Percentiles rank a stretch among this genome's conserved stretches.
Evolutionary conservation across 805 yeast genomes (phyloP).

Genomic region (Cephaloascus albidus): DNA sequence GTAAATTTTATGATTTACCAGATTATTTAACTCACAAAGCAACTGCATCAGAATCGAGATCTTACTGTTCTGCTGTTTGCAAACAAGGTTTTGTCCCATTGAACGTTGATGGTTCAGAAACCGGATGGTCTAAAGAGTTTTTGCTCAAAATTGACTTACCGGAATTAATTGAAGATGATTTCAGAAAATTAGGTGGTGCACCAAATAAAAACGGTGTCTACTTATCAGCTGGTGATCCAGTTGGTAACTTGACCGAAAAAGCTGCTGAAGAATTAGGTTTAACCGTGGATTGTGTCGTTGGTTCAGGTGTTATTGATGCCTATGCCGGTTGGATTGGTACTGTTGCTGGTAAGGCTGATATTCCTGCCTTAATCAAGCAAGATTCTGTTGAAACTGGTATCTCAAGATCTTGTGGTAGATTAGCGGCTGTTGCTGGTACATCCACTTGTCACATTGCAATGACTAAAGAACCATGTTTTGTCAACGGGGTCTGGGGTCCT

Average conservation of each 20-base stretch:
- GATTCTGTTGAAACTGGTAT: slow-evolving; percentile 35
- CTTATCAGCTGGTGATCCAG: slow-evolving; percentile 82
- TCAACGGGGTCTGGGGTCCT: slow-evolving; percentile 98
- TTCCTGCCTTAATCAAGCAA: slow-evolving; percentile 40
- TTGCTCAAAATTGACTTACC: slow-evolving; percentile 57
- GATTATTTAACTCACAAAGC: slow-evolving; percentile 90
- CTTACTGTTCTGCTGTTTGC: slow-evolving; percentile 86
- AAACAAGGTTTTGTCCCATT: slow-evolving; percentile 92
- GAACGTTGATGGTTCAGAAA: slow-evolving; percentile 77
- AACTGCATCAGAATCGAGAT: slow-evolving; percentile 78
- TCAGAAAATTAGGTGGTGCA: slow-evolving; percentile 75
- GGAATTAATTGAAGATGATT: slow-evolving; percentile 72
- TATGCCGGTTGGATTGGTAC: slow-evolving; percentile 99
- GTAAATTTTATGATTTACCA: slow-evolving; percentile 86
- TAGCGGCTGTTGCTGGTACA: slow-evolving; percentile 98
- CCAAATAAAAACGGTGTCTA: slow-evolving; percentile 64
- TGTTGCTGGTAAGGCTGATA: slow-evolving; percentile 81
- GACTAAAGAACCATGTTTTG: slow-evolving; percentile 79
- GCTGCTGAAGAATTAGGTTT: slow-evolving; percentile 84
- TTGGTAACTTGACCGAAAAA: slow-evolving; percentile 56
- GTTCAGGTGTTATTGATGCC: slow-evolving; percentile 95
- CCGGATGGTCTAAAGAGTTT: slow-evolving; percentile 89
- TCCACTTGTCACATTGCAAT: slow-evolving; percentile 93
- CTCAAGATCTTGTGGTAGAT: slow-evolving; percentile 64
- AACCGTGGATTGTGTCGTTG: slow-evolving; percentile 72